Evolutionary conservation across 345 rosid species (phyloP), one percentile per base, ranked within the genome.

Genomic region (Tarenaya hassleriana): DNA sequence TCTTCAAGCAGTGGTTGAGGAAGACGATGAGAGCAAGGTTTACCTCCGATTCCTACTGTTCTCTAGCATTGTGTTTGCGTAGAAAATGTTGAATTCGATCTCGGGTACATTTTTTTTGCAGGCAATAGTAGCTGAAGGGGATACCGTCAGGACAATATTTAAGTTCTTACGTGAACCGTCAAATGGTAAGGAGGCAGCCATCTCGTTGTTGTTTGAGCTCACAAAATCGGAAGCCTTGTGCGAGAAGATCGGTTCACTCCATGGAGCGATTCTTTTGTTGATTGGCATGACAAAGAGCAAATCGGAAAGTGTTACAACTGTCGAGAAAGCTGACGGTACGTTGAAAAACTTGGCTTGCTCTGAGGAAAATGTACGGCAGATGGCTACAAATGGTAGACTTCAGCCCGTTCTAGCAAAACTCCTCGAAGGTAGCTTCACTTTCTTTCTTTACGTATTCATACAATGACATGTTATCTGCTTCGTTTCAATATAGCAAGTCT

Each of bases 201-300:
- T 91, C 61, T 73, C 86, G 3, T 71, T 91, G 70, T 70, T 91
- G 52, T 82, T 77, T 47, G 96, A 91, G 77, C 86, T 91, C 39
- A 84, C 98, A 18, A 87, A 87, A 68, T 79, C 86, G 8, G 84
- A 80, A 67, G 69, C 81, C 3, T 79, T 91, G 67, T 80, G 85
- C 40, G 95, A 87, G 68, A 91, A 87, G 75, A 91, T 91, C 58
- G 98, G 98, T 56, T 82, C 90, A 8, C 41, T 84, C 14, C 86
- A 73, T 69, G 98, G 98, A 60, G 95, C 92, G 1, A 87, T 91
- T 73, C 81, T 91, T 9, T 79, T 91, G 38, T 69, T 91, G 73
- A 92, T 84, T 62, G 95, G 98, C 72, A 70, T 91, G 75, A 66
- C 94, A 14, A 81, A 74, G 69, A 87, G 98, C 76, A 84, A 84